phyloP scores from a whole-genome alignment of 2,329 filamentous ascomycete species.

The Dothiorella sarmentorum region DNA sequence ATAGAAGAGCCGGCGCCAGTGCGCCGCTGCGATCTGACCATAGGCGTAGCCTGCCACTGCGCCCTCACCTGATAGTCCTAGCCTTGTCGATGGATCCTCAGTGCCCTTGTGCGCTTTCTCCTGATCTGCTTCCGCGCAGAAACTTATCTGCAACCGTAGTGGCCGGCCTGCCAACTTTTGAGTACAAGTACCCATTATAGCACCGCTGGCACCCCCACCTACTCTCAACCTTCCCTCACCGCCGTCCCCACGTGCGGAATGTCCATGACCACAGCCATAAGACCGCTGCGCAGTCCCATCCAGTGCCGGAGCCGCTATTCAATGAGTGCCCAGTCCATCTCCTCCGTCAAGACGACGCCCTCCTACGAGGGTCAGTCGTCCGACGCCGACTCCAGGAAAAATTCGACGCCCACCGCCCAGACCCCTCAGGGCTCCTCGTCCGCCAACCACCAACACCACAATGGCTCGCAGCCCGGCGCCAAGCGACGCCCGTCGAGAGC shows the following conservation, averaged over 20 bases:
- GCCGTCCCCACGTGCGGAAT: conserved; percentile 17
- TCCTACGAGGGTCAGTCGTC: conserved; percentile 39
- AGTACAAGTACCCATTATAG: conserved; percentile 16
- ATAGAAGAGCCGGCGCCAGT: conserved; percentile 16
- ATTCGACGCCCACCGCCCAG: conserved; percentile 23
- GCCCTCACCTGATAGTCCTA: conserved; percentile 19
- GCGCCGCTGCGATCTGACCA: conserved; percentile 17
- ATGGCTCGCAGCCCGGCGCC: conserved; percentile 26
- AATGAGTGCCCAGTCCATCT: conserved; percentile 37
- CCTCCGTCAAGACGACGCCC: conserved; percentile 34
- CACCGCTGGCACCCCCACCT: conserved; percentile 16
- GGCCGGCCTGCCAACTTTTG: conserved; percentile 15
- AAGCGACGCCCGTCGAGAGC: conserved; percentile 53
- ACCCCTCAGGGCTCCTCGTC: not conserved
- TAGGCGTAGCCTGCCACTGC: conserved; percentile 16
- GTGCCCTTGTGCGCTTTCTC: conserved; percentile 17
- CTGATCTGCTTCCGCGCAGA: conserved; percentile 16
- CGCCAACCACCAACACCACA: conserved; percentile 1
- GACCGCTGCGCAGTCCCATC: conserved; percentile 19
- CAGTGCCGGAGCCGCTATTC: conserved; percentile 36
- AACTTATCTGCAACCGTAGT: conserved; percentile 18
- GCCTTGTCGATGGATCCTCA: conserved; percentile 11
- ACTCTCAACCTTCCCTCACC: conserved; percentile 13
- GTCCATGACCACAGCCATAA: conserved; percentile 19
- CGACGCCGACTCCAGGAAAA: conserved; percentile 36